Evolutionary conservation across 768 basidiomycete genomes (phyloP).

Genomic region (Crucibulum laeve): DNA sequence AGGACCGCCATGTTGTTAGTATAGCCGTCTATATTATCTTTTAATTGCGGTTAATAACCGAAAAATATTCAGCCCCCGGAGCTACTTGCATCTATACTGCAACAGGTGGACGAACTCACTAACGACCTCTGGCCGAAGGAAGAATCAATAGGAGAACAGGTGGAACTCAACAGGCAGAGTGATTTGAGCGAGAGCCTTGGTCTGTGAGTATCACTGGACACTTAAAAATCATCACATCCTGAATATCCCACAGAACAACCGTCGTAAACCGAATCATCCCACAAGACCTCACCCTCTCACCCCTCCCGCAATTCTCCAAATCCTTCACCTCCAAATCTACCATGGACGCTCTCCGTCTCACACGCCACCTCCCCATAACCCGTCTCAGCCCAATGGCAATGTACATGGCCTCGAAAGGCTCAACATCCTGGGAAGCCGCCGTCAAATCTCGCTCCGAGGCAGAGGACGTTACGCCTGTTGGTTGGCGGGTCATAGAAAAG

Average conservation of each 20-base stretch:
- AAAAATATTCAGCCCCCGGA: slow-evolving; percentile 66
- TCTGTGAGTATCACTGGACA: slow-evolving; percentile 47
- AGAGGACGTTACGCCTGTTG: slow-evolving; percentile 60
- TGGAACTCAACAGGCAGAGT: slow-evolving; percentile 2
- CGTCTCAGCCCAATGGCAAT: slow-evolving; percentile 65
- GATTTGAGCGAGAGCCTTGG: slow-evolving; percentile 45
- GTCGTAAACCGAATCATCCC: slow-evolving; percentile 44
- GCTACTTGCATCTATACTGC: slow-evolving; percentile 51
- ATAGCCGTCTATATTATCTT: slow-evolving; percentile 8
- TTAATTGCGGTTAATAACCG: slow-evolving; percentile 12
- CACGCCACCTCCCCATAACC: slow-evolving; percentile 51
- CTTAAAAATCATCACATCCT: neutral
- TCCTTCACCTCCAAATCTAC: slow-evolving; percentile 57
- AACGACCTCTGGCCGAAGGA: slow-evolving; percentile 47
- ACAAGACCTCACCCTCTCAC: slow-evolving; percentile 44
- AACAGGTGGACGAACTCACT: slow-evolving; percentile 47
- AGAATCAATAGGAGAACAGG: slow-evolving; percentile 2
- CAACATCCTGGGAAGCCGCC: slow-evolving; percentile 70
- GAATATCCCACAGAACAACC: neutral
- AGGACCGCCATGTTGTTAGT: slow-evolving; percentile 65
- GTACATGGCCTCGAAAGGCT: slow-evolving; percentile 67
- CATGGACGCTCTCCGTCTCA: slow-evolving; percentile 58
- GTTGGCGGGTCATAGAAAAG: slow-evolving; percentile 70
- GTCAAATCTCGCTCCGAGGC: slow-evolving; percentile 50
- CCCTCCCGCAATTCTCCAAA: slow-evolving; percentile 43